A percentile compares a stretch with the other conserved stretches of the same genome.
phyloP scores from a whole-genome alignment of 164 flowering plant genomes.

The Macadamia integrifolia region DNA sequence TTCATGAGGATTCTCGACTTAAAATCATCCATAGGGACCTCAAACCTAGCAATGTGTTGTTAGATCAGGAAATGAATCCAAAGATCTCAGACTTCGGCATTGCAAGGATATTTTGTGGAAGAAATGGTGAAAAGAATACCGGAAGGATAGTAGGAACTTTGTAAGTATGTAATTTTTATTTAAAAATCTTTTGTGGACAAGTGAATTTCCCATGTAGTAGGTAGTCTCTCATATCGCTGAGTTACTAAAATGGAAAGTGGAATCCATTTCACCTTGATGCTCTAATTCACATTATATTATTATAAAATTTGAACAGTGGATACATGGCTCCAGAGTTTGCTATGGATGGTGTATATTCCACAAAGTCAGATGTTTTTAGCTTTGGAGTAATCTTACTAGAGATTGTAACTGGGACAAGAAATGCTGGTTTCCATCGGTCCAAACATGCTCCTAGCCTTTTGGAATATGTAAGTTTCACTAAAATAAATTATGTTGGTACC shows the following conservation, averaged over 20 bases:
- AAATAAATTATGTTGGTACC: too few relatives aligned
- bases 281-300: not conserved
- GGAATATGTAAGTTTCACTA: not conserved
- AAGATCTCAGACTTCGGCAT: constrained; percentile 47
- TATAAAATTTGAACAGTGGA: not conserved
- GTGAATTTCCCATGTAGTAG: not conserved
- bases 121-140: constrained; percentile 24
- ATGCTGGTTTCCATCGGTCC: not conserved
- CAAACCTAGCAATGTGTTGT: constrained; percentile 26
- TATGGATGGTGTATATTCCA: not conserved
- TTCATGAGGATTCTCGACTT: constrained; percentile 35
- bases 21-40: constrained; percentile 33
- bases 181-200: not conserved
- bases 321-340: constrained; percentile 1
- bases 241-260: too few relatives aligned
- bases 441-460: not conserved
- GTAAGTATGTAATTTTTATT: constrained; percentile 17
- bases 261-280: too few relatives aligned
- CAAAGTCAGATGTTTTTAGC: not conserved
- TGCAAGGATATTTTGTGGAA: constrained; percentile 38
- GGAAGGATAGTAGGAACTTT: constrained; percentile 35
- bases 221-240: too few relatives aligned
- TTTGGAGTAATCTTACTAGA: not conserved
- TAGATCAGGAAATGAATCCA: constrained; percentile 30
- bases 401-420: not conserved